Base-by-base conservation (phyloP, 305 asterid genomes). In the Fraxinus baroniana region DNA sequence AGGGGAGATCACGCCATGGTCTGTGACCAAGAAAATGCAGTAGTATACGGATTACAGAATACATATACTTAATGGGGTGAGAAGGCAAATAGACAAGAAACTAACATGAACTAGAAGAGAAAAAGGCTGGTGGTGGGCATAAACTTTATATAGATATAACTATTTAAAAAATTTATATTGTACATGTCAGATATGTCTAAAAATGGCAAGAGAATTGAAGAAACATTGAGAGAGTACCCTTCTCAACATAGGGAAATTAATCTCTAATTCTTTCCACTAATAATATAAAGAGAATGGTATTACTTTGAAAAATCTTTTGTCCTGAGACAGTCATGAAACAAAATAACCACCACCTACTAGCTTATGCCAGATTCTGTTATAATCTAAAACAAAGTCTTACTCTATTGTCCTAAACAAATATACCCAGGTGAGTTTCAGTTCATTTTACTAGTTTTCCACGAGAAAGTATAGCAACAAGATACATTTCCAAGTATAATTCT, bases 1-100 rank as follows among this genome's bases (percentile, higher is more conserved):
- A 78, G 80, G 81, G 73, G 77, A 24, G 36, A 55, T 72, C 37
- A 55, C 39, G 68, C 86, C 24, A 80, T 83, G 75, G 78, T 18
- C 78, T 41, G 33, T 36, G 79, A 75, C 52, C 78, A 35, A 49
- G 76, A 64, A 41, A 49, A 32, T 37, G 74, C 36, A 72, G 77
- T 26, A 76, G 49, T 28, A 60, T 36, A 78, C 17, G 62, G 52
- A 49, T 33, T 24, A 4, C 15, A 18, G 20, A 60, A 70, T 15
- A 28, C 9, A 28, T 28, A 66, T 26, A 32, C 28, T 18, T 57
- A 55, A 13, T 3, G 3, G 17, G n/a, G 44, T 32, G 18, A 33
- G 28, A 32, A 26, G 18, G 81, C 52, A 77, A 30, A 46, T 80
- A 41, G 68, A 77, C 35, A 78, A 79, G 84, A 78, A 79, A 79